Evolutionary conservation across 164 flowering plant genomes (phyloP).

Genomic region (Stephania yunnanensis): DNA sequence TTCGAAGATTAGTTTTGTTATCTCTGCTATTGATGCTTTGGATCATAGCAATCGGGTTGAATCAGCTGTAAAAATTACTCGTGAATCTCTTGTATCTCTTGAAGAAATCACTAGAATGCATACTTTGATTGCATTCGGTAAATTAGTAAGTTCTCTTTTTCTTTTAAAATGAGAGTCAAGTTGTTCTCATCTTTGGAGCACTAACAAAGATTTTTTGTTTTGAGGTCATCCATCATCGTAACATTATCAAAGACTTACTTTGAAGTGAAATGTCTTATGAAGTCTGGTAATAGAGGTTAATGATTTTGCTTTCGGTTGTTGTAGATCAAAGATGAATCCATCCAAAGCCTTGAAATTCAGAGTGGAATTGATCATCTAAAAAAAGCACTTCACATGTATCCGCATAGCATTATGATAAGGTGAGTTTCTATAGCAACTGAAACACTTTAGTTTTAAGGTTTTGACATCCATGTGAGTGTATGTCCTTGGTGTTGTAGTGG

Average conservation of each 20-base stretch:
- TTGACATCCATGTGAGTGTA: neutral
- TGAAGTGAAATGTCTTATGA: neutral
- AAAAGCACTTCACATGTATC: constrained; percentile 72
- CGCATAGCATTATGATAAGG: constrained; percentile 67
- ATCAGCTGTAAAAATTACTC: constrained; percentile 46
- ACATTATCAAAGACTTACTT: too few species aligned
- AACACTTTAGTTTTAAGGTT: neutral
- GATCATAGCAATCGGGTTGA: constrained; percentile 50
- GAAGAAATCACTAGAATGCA: constrained; percentile 64
- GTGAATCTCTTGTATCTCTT: constrained; percentile 34
- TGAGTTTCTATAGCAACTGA: constrained; percentile 17
- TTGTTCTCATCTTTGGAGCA: neutral
- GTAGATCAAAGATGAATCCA: constrained; percentile 56
- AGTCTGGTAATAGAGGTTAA: neutral
- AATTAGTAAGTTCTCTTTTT: constrained; percentile 47
- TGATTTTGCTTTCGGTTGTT: constrained; percentile 11
- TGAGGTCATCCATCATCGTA: neutral
- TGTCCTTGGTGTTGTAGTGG: too few species aligned
- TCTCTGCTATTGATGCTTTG: constrained; percentile 61
- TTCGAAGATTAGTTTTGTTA: constrained; percentile 56
- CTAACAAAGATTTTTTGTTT: neutral
- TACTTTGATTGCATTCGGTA: constrained; percentile 53
- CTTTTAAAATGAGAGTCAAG: neutral
- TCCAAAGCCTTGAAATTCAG: constrained; percentile 36
- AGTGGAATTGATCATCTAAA: constrained; percentile 62